phyloP scores from a whole-genome alignment of 2,329 filamentous ascomycete species.

The Alternaria infectoria region DNA sequence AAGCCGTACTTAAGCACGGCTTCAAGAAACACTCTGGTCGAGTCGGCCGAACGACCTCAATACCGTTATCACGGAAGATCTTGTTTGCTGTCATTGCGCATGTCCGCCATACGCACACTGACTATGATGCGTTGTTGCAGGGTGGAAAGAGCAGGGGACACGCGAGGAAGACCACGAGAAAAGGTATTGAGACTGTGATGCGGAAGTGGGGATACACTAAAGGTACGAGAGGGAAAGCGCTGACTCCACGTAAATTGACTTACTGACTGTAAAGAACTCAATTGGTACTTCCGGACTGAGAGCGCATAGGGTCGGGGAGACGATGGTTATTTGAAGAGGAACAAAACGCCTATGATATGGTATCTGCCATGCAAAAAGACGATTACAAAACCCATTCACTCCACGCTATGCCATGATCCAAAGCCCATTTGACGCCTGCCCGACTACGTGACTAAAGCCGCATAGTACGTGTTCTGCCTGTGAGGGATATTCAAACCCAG shows the following conservation, averaged over 20 bases:
- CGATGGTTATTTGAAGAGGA: background rate
- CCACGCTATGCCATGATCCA: slow-evolving; percentile 9
- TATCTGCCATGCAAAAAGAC: background rate
- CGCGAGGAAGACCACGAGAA: slow-evolving; percentile 31
- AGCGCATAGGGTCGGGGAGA: background rate
- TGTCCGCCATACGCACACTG: slow-evolving; percentile 56
- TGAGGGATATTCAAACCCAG: background rate
- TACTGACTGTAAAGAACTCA: background rate
- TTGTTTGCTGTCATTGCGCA: slow-evolving; percentile 58
- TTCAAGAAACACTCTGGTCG: slow-evolving; percentile 56
- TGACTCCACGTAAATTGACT: background rate
- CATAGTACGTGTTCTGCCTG: background rate
- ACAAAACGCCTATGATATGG: background rate
- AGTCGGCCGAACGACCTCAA: slow-evolving; percentile 55
- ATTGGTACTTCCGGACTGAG: slow-evolving; percentile 5
- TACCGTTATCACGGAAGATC: slow-evolving; percentile 51
- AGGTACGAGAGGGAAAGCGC: slow-evolving; percentile 33
- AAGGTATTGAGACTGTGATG: slow-evolving; percentile 29
- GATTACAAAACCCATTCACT: background rate
- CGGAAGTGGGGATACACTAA: slow-evolving; percentile 32
- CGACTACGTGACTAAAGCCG: background rate
- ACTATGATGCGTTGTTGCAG: slow-evolving; percentile 53
- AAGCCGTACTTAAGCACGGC: slow-evolving; percentile 50
- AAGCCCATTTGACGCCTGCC: background rate
- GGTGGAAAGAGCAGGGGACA: slow-evolving; percentile 22